A percentile compares a stretch with the other conserved stretches of the same genome.
Evolutionary conservation across 176 grass and related monocot genomes (phyloP).

Genomic region (Poa pratensis): DNA sequence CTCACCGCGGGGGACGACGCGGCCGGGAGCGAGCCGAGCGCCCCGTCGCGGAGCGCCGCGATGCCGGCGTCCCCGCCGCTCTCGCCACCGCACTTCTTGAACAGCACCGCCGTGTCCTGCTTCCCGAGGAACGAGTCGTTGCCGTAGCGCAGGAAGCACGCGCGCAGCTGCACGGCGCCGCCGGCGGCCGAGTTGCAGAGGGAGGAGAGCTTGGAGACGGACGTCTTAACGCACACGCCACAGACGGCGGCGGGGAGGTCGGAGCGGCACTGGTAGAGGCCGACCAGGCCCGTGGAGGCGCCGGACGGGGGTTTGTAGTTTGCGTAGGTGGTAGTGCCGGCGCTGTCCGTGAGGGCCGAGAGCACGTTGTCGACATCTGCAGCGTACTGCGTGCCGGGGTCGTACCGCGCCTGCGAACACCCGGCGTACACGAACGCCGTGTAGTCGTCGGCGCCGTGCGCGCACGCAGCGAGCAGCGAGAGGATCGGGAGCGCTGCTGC

Average conservation of each 20-base stretch:
- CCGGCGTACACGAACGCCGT: slow-evolving; percentile 81
- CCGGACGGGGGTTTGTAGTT: slow-evolving; percentile 52
- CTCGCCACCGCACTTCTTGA: slow-evolving; percentile 79
- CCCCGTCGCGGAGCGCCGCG: slow-evolving; percentile 63
- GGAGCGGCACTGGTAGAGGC: slow-evolving; percentile 84
- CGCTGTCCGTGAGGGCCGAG: slow-evolving; percentile 57
- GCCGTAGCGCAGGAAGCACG: slow-evolving; percentile 89
- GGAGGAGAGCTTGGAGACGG: slow-evolving; percentile 56
- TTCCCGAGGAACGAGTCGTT: slow-evolving; percentile 84
- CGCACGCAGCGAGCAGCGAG: slow-evolving; percentile 7
- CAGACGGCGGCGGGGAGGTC: slow-evolving; percentile 68
- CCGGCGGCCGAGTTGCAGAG: slow-evolving; percentile 63
- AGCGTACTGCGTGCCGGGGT: slow-evolving; percentile 62
- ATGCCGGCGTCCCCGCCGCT: slow-evolving; percentile 35
- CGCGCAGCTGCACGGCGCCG: slow-evolving; percentile 78
- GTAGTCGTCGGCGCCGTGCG: slow-evolving; percentile 56
- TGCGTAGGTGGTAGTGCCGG: slow-evolving; percentile 47
- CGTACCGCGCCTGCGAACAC: slow-evolving; percentile 73
- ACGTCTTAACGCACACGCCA: slow-evolving; percentile 53
- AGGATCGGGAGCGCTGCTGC: not conserved
- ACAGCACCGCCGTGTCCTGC: slow-evolving; percentile 69
- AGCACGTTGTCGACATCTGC: slow-evolving; percentile 55
- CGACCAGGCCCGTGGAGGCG: slow-evolving; percentile 14
- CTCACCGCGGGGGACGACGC: not conserved
- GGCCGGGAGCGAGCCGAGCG: slow-evolving; percentile 61